Evolutionary conservation across 1,284 basidiomycete genomes (phyloP), one percentile per base, ranked within the genome.

Genomic region (Malassezia vespertilionis): DNA sequence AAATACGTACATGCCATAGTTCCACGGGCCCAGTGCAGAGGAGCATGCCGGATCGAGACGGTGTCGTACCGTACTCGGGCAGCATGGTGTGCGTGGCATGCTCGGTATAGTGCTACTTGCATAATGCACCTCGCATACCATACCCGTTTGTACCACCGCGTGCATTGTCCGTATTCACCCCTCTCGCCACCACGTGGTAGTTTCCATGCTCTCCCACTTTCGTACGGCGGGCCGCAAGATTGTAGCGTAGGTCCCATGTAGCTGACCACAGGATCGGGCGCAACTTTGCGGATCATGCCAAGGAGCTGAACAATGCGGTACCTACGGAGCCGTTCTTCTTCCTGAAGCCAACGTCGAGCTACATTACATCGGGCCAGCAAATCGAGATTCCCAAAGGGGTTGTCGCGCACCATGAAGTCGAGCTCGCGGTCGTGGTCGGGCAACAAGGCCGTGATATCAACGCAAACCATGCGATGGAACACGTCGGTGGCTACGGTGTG

Each of bases 241-340:
- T 61, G 81, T 91, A 30, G 88, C 86, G 37, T 90, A 90, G 77
- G 46, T 41, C 42, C 46, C 23, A 22, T 58, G 28, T 36, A 46
- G 42, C 48, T 5, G 46, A 53, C 52, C 39, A 35, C 35, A 69
- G 69, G 32, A 70, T 71, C 48, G 68, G 69, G 2, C 65, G 69
- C 38, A 76, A 76, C 67, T 76, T 74, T 48, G 73, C 71, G 14
- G 86, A 86, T 40, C 88, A 93, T 65, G 83, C 83, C 68, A 88
- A 86, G 72, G 90, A 96, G 72, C 79, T 96, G 39, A 83, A 82
- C 67, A 95, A 95, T 71, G 77, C 84, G 5, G 76, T 83, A 3
- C 90, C 91, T 2, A 86, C 82, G 65, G 89, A 95, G 70, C 91
- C 91, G 0, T 95, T 97, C 78, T 93, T 96, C 79, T 97, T 96